phyloP scores from a whole-genome alignment of 1,139 yeast genomes.

The Hanseniaspora uvarum region DNA sequence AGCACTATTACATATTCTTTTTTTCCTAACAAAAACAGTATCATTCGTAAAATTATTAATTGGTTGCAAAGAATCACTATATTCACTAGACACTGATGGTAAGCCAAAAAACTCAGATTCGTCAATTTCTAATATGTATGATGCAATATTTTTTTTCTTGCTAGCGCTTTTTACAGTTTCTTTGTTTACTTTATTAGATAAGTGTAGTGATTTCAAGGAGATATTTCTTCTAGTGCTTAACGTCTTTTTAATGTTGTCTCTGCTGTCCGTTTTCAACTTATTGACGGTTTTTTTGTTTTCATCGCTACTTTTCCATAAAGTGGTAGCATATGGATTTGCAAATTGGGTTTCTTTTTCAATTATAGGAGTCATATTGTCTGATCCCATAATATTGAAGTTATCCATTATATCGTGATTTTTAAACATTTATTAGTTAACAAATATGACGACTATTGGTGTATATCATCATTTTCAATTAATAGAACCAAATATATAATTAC shows the following conservation, averaged over 20 bases:
- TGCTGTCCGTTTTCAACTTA: slow-evolving; percentile 19
- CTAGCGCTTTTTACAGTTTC: neutral
- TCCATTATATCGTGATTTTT: slow-evolving; percentile 26
- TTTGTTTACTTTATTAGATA: neutral
- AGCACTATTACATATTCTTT: neutral
- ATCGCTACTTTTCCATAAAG: slow-evolving; percentile 28
- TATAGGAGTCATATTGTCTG: slow-evolving; percentile 28
- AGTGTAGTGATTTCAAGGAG: neutral
- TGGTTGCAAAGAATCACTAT: neutral
- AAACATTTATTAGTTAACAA: slow-evolving; percentile 22
- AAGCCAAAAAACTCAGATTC: neutral
- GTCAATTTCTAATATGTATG: neutral
- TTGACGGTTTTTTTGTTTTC: slow-evolving; percentile 26
- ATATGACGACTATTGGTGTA: neutral
- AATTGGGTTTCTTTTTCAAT: slow-evolving; percentile 21
- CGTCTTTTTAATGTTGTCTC: slow-evolving; percentile 20
- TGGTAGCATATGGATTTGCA: slow-evolving; percentile 28
- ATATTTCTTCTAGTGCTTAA: slow-evolving; percentile 10
- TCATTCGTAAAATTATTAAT: neutral
- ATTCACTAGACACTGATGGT: neutral
- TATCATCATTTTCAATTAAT: neutral
- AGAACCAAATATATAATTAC: too few relatives aligned
- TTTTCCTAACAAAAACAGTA: neutral
- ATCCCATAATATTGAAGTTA: slow-evolving; percentile 24
- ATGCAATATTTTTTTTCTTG: neutral